Evolutionary conservation across 1,284 basidiomycete genomes (phyloP), one percentile per base, ranked within the genome.

Genomic region (Puccinia hordei): DNA sequence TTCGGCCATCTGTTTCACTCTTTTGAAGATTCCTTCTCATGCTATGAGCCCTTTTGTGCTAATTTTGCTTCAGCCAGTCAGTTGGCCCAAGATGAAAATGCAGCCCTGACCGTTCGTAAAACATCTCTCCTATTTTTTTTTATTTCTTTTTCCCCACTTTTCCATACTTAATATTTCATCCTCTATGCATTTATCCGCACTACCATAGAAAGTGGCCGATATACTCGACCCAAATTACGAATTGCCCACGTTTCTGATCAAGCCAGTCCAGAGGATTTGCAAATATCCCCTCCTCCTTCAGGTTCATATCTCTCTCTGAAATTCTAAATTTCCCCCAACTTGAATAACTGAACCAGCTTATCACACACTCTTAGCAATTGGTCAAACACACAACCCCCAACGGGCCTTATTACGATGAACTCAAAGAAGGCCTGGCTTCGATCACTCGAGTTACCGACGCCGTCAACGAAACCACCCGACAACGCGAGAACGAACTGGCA

Each of bases 41-140:
- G 94, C 53, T 99, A 99, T 86, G 95, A 97, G 85, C 95, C 95
- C 5, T 99, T 98, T 86, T 99, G 96, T 86, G 94, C 94, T 65
- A 98, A 99, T 87, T 95, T 95, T 87, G 92, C 92, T 55, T 90
- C 92, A 85, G 92, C 94, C 71, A 90, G 92, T 85, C 91, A 94
- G 77, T 75, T 82, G 46, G 85, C 77, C 35, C 77, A 80, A 55
- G 77, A 80, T 73, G 92, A 94, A 85, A 93, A 93, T 86, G 90
- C 91, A 83, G 92, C 91, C 83, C 89, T 97, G 68, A 88, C 90
- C 86, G 93, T 95, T 85, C 87, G 92, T 90, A 59, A 2, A 22
- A 22, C 2, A 49, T 53, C 73, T 81, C 83, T 85, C 78, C 77
- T 83, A 83, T 84, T 86, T 86, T n/a, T n/a, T n/a, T n/a, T 87